Evolutionary conservation across 306 rosid species (phyloP).

Genomic region (Corylus avellana): DNA sequence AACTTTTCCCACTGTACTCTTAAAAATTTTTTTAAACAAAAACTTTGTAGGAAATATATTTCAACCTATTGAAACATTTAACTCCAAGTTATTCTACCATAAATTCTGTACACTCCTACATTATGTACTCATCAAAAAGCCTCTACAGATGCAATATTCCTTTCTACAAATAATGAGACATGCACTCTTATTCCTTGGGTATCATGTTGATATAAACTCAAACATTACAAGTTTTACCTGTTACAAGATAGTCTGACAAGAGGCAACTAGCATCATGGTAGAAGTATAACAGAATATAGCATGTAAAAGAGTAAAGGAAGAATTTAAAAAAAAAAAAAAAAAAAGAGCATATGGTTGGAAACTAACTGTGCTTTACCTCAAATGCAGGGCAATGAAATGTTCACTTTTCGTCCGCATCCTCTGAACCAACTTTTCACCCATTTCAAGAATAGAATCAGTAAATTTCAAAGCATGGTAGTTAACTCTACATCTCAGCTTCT

Average conservation of each 20-base stretch:
- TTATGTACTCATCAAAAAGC: not conserved
- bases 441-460: slow-evolving; percentile 55
- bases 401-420: slow-evolving; percentile 71
- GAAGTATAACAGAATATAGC: not conserved
- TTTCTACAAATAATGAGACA: not conserved
- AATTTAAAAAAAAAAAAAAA: not conserved
- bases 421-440: slow-evolving; percentile 66
- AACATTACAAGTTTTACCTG: not conserved
- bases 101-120: not conserved
- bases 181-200: not conserved
- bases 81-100: not conserved
- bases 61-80: slow-evolving; percentile 2
- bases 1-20: slow-evolving; percentile 10
- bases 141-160: not conserved
- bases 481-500: slow-evolving; percentile 81
- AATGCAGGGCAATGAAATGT: slow-evolving; percentile 84
- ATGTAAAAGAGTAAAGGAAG: slow-evolving; percentile 8
- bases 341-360: slow-evolving; percentile 11
- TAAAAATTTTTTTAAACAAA: not conserved
- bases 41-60: not conserved
- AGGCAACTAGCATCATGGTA: not conserved
- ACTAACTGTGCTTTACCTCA: slow-evolving; percentile 54
- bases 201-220: slow-evolving; percentile 2
- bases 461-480: slow-evolving; percentile 87
- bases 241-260: not conserved